A percentile compares a stretch with the other conserved stretches of the same genome.
These are phyloP conservation scores for Tubosaeta sp. DNA, from an alignment of 768 basidiomycete genomes.

Conservation along the genomic window DNA sequence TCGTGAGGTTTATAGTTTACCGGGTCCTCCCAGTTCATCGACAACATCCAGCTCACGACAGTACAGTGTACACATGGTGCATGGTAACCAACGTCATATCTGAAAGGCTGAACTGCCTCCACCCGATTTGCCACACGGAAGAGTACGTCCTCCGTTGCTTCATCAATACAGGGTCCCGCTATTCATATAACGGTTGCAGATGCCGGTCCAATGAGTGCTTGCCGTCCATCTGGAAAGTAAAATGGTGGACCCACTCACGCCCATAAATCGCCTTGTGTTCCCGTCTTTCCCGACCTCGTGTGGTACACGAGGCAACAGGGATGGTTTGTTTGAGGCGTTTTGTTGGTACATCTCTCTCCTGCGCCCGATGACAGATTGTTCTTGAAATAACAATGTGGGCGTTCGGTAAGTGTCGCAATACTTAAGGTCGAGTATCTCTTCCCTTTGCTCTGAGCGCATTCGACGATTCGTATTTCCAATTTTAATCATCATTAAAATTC, in stretches of 20 bases:
- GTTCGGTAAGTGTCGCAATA: background rate
- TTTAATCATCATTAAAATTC: background rate
- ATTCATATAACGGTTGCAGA: background rate
- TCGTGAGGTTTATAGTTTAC: too few relatives aligned
- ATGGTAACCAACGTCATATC: too few relatives aligned
- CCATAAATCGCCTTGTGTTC: background rate
- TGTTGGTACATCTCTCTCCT: conserved; percentile 4
- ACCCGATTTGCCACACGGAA: background rate
- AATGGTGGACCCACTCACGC: background rate
- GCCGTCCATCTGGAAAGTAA: background rate
- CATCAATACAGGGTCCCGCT: conserved; percentile 8
- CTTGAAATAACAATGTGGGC: conserved; percentile 6
- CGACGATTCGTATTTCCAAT: background rate
- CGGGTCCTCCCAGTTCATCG: too few relatives aligned
- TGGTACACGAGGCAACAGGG: conserved; percentile 17
- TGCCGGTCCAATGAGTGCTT: conserved; percentile 4
- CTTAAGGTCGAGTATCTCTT: background rate
- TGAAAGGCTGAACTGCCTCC: background rate
- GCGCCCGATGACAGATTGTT: background rate
- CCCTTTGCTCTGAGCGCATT: background rate
- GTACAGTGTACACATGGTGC: too few relatives aligned
- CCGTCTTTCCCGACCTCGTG: conserved; percentile 14
- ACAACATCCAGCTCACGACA: too few relatives aligned
- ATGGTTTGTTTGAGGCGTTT: conserved; percentile 11
- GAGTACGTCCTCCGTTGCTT: conserved; percentile 2